Conservation (phyloP, 805 yeast species). For the Ogataea wickerhamii region DNA sequence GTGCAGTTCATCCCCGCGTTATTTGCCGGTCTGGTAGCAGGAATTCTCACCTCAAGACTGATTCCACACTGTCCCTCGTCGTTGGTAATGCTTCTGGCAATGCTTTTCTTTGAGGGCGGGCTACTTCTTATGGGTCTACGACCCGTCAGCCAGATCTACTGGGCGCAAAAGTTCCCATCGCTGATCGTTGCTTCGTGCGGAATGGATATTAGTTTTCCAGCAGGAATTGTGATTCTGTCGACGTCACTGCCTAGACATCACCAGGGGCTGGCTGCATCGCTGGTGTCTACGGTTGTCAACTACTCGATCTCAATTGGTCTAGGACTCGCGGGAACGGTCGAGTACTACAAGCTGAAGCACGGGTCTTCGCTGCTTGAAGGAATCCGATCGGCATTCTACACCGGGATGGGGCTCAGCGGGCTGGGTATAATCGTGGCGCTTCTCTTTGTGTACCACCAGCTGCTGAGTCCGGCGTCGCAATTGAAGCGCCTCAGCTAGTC, state of each 20-base stretch:
- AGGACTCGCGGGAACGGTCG: slow-evolving; percentile 70
- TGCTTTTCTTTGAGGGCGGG: slow-evolving; percentile 54
- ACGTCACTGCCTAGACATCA: slow-evolving; percentile 56
- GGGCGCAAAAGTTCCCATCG: slow-evolving; percentile 53
- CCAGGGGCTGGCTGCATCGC: slow-evolving; percentile 78
- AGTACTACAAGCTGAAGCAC: slow-evolving; percentile 35
- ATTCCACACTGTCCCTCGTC: slow-evolving; percentile 48
- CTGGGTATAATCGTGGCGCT: slow-evolving; percentile 35
- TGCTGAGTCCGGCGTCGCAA: no score
- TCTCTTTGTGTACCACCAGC: slow-evolving; percentile 9
- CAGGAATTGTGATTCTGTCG: slow-evolving; percentile 61
- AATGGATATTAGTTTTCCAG: slow-evolving; percentile 77
- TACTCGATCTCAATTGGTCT: slow-evolving; percentile 69
- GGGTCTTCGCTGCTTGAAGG: slow-evolving; percentile 36
- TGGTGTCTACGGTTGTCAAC: slow-evolving; percentile 66
- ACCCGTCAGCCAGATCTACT: slow-evolving; percentile 59
- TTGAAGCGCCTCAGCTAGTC: no score
- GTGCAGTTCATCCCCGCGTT: slow-evolving; percentile 44
- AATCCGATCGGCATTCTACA: slow-evolving; percentile 54
- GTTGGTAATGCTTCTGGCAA: slow-evolving; percentile 46
- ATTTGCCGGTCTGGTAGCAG: slow-evolving; percentile 54
- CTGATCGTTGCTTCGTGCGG: slow-evolving; percentile 61
- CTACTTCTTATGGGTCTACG: slow-evolving; percentile 48
- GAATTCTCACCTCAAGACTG: slow-evolving; percentile 46
- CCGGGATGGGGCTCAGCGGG: slow-evolving; percentile 59